Base-by-base conservation (phyloP, 2,329 filamentous ascomycete species). In the Neonectria sp. region DNA sequence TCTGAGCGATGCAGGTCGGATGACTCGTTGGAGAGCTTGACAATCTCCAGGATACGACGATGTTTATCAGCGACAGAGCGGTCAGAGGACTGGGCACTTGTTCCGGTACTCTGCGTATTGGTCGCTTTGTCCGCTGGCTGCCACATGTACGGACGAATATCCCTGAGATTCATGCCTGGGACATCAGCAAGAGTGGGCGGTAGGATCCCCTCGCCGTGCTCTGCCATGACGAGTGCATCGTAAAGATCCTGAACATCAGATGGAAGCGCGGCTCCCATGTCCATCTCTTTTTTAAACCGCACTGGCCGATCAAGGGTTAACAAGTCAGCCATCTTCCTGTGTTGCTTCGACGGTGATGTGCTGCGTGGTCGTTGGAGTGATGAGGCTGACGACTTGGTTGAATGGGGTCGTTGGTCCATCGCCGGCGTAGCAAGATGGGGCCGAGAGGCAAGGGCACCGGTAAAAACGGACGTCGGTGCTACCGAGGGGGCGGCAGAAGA, bases 161-260 rank as follows among this genome's bases (percentile, higher is more conserved):
- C 17, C 12, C 21, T 29, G 6, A 31, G 24, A 9, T 53, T 45
- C 13, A 60, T 31, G 31, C 33, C 37, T 33, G 56, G 55, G 45
- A 45, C 8, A 35, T 51, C 21, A 2, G 24, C 21, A n/a, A 60
- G 51, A 29, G 49, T 24, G 12, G 35, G 21, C 17, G 63, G 63
- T 25, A 65, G 21, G 43, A 65, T 60, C 7, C 7, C 56, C 6
- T 55, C 63, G 21, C 24, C 21, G 15, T 46, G 21, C 49, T 65
- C 63, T 29, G 51, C 56, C 13, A 40, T 24, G 2, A 43, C 21
- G 6, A 65, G 48, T 7, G 43, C 49, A 15, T 60, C 31, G 24
- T 46, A 65, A 31, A 65, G 56, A 29, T 27, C 24, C n/a, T 65
- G 56, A 8, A 27, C 63, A 65, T 60, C 56, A 11, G n/a, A 21